These are phyloP conservation scores for Gynandropsis gynandra DNA, from an alignment of 345 rosid species.

Conservation along the genomic window DNA sequence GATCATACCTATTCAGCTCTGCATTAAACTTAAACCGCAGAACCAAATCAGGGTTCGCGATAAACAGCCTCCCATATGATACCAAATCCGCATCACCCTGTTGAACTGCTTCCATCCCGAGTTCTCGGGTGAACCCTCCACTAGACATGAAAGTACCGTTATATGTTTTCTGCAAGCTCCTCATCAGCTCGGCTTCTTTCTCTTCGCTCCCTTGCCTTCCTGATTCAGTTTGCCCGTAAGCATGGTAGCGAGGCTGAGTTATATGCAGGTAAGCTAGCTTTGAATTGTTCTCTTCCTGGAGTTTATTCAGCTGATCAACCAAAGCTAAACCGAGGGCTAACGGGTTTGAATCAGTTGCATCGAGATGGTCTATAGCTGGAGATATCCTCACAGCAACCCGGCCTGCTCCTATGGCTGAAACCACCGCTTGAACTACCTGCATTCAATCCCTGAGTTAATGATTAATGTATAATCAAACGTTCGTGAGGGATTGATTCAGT, in stretches of 20 bases:
- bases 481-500: no score
- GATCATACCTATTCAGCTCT: slow-evolving; percentile 36
- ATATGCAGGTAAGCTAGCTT: no score
- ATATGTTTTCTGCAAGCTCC: slow-evolving; percentile 6
- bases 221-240: no score
- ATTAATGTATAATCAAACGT: no score
- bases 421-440: slow-evolving; percentile 38
- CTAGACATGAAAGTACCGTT: no score
- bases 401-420: slow-evolving; percentile 35
- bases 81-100: slow-evolving; percentile 50
- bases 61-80: slow-evolving; percentile 54
- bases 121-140: slow-evolving; percentile 56
- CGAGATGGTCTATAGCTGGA: slow-evolving; percentile 51
- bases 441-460: no score
- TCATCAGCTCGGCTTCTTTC: no score
- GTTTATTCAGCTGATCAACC: no score
- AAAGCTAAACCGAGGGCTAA: no score
- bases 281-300: no score
- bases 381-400: slow-evolving; percentile 51
- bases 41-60: slow-evolving; percentile 61
- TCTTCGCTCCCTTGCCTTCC: no score
- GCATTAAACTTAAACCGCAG: slow-evolving; percentile 41
- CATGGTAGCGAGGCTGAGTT: no score
- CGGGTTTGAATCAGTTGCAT: slow-evolving; percentile 52
- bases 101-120: slow-evolving; percentile 45